phyloP scores from a whole-genome alignment of 2,329 filamentous ascomycete genomes.

The Phialocephala subalpina region DNA sequence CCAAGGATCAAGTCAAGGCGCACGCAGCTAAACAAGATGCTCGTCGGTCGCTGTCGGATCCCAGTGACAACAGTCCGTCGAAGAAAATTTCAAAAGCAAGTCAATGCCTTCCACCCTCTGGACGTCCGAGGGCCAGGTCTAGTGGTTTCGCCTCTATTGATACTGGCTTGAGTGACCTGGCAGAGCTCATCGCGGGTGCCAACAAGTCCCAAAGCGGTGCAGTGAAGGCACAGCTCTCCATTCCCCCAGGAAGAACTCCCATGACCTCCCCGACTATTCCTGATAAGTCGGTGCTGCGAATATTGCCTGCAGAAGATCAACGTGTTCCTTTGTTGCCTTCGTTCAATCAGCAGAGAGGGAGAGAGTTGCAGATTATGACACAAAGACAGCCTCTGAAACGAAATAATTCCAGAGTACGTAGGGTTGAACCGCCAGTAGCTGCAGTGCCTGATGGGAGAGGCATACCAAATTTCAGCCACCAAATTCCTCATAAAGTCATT shows the following conservation, averaged over 20 bases:
- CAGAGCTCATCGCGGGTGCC: slow-evolving; percentile 25
- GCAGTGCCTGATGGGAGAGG: slow-evolving; percentile 13
- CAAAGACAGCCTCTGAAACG: slow-evolving; percentile 19
- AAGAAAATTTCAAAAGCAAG: background rate
- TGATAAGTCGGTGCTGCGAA: slow-evolving; percentile 20
- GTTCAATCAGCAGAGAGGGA: slow-evolving; percentile 19
- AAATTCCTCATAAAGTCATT: slow-evolving; percentile 34
- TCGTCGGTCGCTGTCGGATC: background rate
- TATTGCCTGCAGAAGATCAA: slow-evolving; percentile 8
- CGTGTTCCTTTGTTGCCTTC: slow-evolving; percentile 22
- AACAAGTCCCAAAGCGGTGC: slow-evolving; percentile 20
- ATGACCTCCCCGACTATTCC: slow-evolving; percentile 35
- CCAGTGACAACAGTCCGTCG: background rate
- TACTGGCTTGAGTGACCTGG: slow-evolving; percentile 30
- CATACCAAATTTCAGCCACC: slow-evolving; percentile 32
- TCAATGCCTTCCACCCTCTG: slow-evolving; percentile 12
- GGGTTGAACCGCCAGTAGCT: slow-evolving; percentile 12
- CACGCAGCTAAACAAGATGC: background rate
- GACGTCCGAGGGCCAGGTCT: slow-evolving; percentile 20
- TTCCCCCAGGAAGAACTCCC: slow-evolving; percentile 23
- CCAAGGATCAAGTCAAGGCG: background rate
- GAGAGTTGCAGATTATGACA: slow-evolving; percentile 10
- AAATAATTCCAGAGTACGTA: slow-evolving; percentile 17
- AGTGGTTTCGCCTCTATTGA: slow-evolving; percentile 30
- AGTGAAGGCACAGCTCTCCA: background rate